Evolutionary conservation across 306 rosid species (phyloP).

Genomic region (Potentilla sterilis): DNA sequence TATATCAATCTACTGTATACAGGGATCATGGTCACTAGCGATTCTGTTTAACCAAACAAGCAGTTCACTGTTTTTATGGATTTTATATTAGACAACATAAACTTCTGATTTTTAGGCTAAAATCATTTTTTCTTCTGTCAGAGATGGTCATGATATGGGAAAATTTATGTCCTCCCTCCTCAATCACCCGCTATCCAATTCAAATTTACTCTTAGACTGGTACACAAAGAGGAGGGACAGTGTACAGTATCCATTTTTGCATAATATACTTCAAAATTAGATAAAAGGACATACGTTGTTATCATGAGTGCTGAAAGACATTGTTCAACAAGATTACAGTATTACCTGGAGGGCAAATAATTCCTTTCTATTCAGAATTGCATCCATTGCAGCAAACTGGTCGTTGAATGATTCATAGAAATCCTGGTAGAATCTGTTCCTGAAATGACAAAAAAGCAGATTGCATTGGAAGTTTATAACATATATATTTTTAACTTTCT

Average conservation of each 20-base stretch:
- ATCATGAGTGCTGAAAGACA: constrained; percentile 27
- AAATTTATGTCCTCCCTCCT: neutral
- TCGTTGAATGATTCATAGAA: constrained; percentile 87
- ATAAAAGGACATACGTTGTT: neutral
- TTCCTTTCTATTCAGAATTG: constrained; percentile 82
- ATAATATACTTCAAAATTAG: neutral
- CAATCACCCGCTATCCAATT: neutral
- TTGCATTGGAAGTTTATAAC: constrained; percentile 4
- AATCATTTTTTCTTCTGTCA: neutral
- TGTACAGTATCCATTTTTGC: neutral
- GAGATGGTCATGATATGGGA: neutral
- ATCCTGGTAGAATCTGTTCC: constrained; percentile 65
- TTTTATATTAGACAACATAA: constrained; percentile 13
- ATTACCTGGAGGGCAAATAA: constrained; percentile 75
- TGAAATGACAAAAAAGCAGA: constrained; percentile 28
- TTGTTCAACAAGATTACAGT: constrained; percentile 31
- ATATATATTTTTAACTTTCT: constrained; percentile 21
- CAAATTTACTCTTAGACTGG: neutral
- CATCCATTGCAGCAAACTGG: constrained; percentile 78
- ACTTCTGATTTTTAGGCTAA: neutral
- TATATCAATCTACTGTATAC: neutral
- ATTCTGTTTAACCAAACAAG: constrained; percentile 19
- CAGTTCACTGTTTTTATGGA: neutral
- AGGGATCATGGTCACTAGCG: constrained; percentile 1
- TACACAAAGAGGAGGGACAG: neutral